Evolutionary conservation across 1,284 basidiomycete genomes (phyloP).

Genomic region (Irpex sp.): DNA sequence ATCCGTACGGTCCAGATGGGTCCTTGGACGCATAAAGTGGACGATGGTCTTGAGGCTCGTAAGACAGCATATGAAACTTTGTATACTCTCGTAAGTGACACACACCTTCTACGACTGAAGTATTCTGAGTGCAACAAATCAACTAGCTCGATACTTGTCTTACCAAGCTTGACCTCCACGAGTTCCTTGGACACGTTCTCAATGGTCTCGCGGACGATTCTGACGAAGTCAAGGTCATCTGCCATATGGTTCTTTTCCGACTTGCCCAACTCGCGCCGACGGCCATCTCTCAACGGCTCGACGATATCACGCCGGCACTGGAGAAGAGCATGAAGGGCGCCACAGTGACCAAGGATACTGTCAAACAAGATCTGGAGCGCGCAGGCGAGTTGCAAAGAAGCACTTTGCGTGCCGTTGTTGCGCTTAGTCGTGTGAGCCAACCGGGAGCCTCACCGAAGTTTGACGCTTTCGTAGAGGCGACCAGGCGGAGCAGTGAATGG

Average conservation of each 20-base stretch:
- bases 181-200: slow-evolving; percentile 81
- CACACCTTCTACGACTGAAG: slow-evolving; percentile 6
- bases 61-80: slow-evolving; percentile 98
- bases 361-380: slow-evolving; percentile 96
- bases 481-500: slow-evolving; percentile 63
- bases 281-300: slow-evolving; percentile 79
- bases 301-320: slow-evolving; percentile 81
- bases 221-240: slow-evolving; percentile 97
- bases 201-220: slow-evolving; percentile 85
- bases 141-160: slow-evolving; percentile 85
- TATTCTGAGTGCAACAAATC: neutral
- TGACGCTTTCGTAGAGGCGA: slow-evolving; percentile 70
- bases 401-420: slow-evolving; percentile 81
- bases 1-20: slow-evolving; percentile 97
- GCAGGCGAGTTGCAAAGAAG: slow-evolving; percentile 89
- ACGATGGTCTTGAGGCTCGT: slow-evolving; percentile 90
- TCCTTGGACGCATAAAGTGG: slow-evolving; percentile 94
- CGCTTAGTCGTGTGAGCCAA: slow-evolving; percentile 69
- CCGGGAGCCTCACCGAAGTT: slow-evolving; percentile 67
- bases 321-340: slow-evolving; percentile 90
- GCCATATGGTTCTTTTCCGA: slow-evolving; percentile 92
- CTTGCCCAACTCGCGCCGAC: slow-evolving; percentile 83
- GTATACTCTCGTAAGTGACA: slow-evolving; percentile 73
- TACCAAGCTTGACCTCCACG: slow-evolving; percentile 78
- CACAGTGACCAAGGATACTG: slow-evolving; percentile 88